A percentile compares a stretch with the other conserved stretches of the same genome.
These are phyloP conservation scores for Erodium trifolium DNA, from an alignment of 441 rosid genomes.

Conservation along the genomic window DNA sequence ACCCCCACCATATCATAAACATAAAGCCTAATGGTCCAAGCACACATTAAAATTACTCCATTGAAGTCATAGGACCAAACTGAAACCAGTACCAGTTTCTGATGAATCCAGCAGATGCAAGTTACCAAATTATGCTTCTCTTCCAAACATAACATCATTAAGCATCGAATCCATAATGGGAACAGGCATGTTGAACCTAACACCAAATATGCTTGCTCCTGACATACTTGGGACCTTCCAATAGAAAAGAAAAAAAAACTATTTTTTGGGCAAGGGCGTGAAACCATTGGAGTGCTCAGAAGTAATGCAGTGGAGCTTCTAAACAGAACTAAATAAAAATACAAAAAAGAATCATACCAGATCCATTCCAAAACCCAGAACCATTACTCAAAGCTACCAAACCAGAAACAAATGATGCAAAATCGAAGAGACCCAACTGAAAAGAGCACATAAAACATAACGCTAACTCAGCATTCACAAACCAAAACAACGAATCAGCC, in stretches of 20 bases:
- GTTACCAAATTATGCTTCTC: neutral
- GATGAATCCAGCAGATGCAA: neutral
- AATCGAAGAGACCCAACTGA: conserved; percentile 15
- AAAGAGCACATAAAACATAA: conserved; percentile 4
- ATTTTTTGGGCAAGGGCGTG: neutral
- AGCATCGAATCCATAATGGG: neutral
- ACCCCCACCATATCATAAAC: neutral
- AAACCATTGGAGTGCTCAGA: conserved; percentile 5
- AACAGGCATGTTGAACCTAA: conserved; percentile 1
- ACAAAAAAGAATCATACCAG: conserved; percentile 11
- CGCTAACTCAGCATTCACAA: conserved; percentile 17
- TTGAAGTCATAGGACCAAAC: neutral
- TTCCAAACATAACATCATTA: conserved; percentile 1
- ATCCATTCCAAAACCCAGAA: conserved; percentile 10
- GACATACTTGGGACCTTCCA: neutral
- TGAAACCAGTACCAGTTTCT: neutral
- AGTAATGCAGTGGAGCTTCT: conserved; percentile 8
- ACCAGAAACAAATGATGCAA: conserved; percentile 9
- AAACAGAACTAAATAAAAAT: conserved; percentile 9
- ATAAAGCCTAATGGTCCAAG: neutral
- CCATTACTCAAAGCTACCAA: conserved; percentile 5
- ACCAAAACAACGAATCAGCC: conserved; percentile 15
- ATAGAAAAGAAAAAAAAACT: neutral
- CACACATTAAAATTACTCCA: neutral
- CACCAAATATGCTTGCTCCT: neutral